Evolutionary conservation across 345 rosid genomes (phyloP).

Genomic region (Brassica napus): Da-Ae NC_063444.1:6312501-6313000

Average conservation of each 20-base stretch:
- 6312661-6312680: constrained; percentile 85
- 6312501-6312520: too few relatives aligned
- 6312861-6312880: constrained; percentile 58
- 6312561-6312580: too few relatives aligned
- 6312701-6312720: constrained; percentile 64
- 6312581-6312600: too few relatives aligned
- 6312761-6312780: neutral
- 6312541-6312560: too few relatives aligned
- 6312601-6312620: too few relatives aligned
- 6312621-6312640: constrained; percentile 30
- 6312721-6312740: constrained; percentile 86
- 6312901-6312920: constrained; percentile 89
- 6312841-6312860: constrained; percentile 49
- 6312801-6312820: neutral
- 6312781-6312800: neutral
- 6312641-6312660: constrained; percentile 67
- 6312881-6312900: constrained; percentile 87
- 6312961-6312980: neutral
- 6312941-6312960: constrained; percentile 3
- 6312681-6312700: constrained; percentile 52
- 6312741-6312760: constrained; percentile 50
- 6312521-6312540: too few relatives aligned
- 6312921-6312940: neutral
- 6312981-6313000: neutral
- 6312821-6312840: constrained; percentile 56